Evolutionary conservation across 129 eudicot species (phyloP).

Genomic region (Chrysanthemum lavandulifolium): DNA sequence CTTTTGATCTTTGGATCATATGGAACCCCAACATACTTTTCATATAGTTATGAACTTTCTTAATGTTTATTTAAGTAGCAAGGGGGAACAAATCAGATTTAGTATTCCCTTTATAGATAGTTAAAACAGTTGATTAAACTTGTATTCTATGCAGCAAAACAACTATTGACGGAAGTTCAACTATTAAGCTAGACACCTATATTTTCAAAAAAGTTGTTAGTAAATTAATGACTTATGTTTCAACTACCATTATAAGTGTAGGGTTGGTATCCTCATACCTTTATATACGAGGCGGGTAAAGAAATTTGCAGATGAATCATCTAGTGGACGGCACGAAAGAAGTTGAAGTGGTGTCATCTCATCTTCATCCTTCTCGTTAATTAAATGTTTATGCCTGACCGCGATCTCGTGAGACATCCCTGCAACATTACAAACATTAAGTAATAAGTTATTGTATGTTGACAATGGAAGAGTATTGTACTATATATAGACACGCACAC

Average conservation of each 20-base stretch:
- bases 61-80: too few relatives aligned
- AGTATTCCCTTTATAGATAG: too few relatives aligned
- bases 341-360: slow-evolving; percentile 47
- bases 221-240: not conserved
- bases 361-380: slow-evolving; percentile 29
- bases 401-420: slow-evolving; percentile 42
- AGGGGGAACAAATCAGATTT: too few relatives aligned
- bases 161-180: not conserved
- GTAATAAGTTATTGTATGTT: slow-evolving; percentile 1
- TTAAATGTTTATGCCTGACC: slow-evolving; percentile 21
- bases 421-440: slow-evolving; percentile 11
- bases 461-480: not conserved
- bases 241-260: not conserved
- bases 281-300: slow-evolving; percentile 13
- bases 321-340: slow-evolving; percentile 34
- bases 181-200: not conserved
- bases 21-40: too few relatives aligned
- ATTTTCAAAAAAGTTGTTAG: too few relatives aligned
- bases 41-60: too few relatives aligned
- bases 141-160: too few relatives aligned
- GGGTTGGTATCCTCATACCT: slow-evolving; percentile 25
- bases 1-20: too few relatives aligned
- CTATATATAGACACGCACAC: not conserved
- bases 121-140: too few relatives aligned
- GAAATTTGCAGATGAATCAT: not conserved